Percentiles rank a stretch among this genome's conserved stretches.
Conservation (phyloP, 2,329 filamentous ascomycete species). For the Monilinia fructicola region DNA sequence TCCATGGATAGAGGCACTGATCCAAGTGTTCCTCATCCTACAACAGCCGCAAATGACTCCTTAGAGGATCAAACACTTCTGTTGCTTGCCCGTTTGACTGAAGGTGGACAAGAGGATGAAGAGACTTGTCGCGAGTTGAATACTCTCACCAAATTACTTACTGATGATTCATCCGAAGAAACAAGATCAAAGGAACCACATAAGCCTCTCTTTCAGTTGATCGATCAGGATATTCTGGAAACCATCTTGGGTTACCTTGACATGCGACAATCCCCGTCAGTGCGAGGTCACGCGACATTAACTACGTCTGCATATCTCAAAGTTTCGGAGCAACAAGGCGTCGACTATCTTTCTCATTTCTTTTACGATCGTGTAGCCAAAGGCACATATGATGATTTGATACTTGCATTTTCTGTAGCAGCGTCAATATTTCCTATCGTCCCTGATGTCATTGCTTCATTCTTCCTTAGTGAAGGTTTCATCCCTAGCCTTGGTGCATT, state of each 20-base stretch:
- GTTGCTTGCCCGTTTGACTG: slow-evolving; percentile 84
- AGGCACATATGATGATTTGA: slow-evolving; percentile 82
- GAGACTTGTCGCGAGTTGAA: slow-evolving; percentile 63
- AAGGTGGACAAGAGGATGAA: slow-evolving; percentile 80
- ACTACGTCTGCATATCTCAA: slow-evolving; percentile 83
- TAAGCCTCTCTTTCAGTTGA: slow-evolving; percentile 50
- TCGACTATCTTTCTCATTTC: slow-evolving; percentile 68
- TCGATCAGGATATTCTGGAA: slow-evolving; percentile 76
- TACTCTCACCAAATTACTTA: slow-evolving; percentile 58
- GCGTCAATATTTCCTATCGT: slow-evolving; percentile 84
- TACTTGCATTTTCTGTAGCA: slow-evolving; percentile 91
- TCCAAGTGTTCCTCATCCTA: slow-evolving; percentile 30
- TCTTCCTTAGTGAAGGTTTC: slow-evolving; percentile 90
- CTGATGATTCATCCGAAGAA: slow-evolving; percentile 45
- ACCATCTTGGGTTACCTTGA: slow-evolving; percentile 86
- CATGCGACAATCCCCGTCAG: slow-evolving; percentile 69
- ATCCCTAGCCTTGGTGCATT: slow-evolving; percentile 72
- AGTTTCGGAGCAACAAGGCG: slow-evolving; percentile 68
- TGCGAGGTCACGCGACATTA: slow-evolving; percentile 79
- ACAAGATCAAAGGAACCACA: slow-evolving; percentile 37
- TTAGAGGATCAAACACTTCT: slow-evolving; percentile 38
- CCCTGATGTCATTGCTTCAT: slow-evolving; percentile 67
- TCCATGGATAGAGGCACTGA: slow-evolving; percentile 27
- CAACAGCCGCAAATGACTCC: slow-evolving; percentile 32
- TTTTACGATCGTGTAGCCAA: slow-evolving; percentile 70